Evolutionary conservation across 805 yeast species (phyloP), one percentile per base, ranked within the genome.

Genomic region (Isabelozyma heimii): DNA sequence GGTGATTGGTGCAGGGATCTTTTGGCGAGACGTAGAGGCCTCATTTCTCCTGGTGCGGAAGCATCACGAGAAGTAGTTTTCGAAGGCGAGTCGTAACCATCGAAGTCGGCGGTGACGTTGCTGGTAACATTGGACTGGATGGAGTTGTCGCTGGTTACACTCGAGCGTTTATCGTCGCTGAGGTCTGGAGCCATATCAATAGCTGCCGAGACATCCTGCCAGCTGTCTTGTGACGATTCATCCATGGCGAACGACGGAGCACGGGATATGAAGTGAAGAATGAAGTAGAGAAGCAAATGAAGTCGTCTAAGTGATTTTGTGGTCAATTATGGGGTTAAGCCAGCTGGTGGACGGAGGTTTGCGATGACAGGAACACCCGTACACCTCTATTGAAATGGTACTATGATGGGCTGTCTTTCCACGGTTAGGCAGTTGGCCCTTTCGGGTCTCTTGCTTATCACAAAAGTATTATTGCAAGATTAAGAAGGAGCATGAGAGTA

Each of bases 1-100:
- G 35, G 8, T 13, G 35, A 37, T 37, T 37, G 40, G 20, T 14
- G 40, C 42, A 17, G 42, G 15, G 20, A 15, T 42, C 44, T 13
- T 33, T 42, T 41, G 33, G 49, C 49, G 3, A 47, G 35, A 6
- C 49, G 28, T 12, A 47, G 44, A 13, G 49, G 49, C 15, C 30
- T 39, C 12, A 43, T 40, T 37, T 30, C 35, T 30, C 35, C 35
- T 13, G 35, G 35, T 30, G 35, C n/a, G 3, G 35, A 10, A 13
- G 35, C 2, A 13, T 30, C 35, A 30, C 35, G 35, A 13, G 35
- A 30, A 2, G 35, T 30, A 3, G 35, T 30, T 30, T 30, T 30
- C n/a, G 35, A 13, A 30, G 35, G n/a, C 35, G 35, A 30, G 35
- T 30, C 35, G n/a, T 30, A 30, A 8, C 35, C 3, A 30, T 30